phyloP scores from a whole-genome alignment of 192 early-diverging fungal genomes.

The Coemansia sp. region DNA sequence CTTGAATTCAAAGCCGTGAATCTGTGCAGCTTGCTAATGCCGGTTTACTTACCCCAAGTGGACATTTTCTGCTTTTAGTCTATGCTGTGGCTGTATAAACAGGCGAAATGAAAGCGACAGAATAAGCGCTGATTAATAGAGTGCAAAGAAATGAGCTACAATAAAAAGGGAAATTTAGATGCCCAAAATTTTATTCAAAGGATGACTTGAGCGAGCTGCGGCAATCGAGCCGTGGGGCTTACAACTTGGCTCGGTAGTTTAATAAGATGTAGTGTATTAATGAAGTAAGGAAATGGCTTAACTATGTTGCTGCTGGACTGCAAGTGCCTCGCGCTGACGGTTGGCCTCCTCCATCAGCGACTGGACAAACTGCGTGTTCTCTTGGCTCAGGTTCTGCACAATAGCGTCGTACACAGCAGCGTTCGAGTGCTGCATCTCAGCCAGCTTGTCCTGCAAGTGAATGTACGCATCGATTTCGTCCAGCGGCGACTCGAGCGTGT shows the following conservation, averaged over 20 bases:
- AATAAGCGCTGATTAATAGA: neutral
- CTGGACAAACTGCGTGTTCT: constrained; percentile 43
- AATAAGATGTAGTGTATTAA: neutral
- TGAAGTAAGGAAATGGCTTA: constrained; percentile 1
- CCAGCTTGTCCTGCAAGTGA: constrained; percentile 67
- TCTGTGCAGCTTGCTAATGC: neutral
- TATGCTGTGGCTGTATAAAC: constrained; percentile 2
- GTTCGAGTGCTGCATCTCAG: constrained; percentile 42
- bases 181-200: neutral
- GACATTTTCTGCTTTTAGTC: constrained; percentile 20
- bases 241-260: neutral
- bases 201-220: neutral
- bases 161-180: constrained; percentile 8
- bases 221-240: neutral
- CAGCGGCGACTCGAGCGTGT: constrained; percentile 74
- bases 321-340: constrained; percentile 26
- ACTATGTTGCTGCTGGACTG: neutral
- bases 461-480: constrained; percentile 75
- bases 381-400: constrained; percentile 36
- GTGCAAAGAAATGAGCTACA: neutral
- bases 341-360: constrained; percentile 44
- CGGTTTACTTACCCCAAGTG: constrained; percentile 47
- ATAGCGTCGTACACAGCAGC: constrained; percentile 33
- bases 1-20: neutral
- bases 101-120: constrained; percentile 3